phyloP scores from a whole-genome alignment of 345 rosid genomes.

The Litchi chinensis region DNA sequence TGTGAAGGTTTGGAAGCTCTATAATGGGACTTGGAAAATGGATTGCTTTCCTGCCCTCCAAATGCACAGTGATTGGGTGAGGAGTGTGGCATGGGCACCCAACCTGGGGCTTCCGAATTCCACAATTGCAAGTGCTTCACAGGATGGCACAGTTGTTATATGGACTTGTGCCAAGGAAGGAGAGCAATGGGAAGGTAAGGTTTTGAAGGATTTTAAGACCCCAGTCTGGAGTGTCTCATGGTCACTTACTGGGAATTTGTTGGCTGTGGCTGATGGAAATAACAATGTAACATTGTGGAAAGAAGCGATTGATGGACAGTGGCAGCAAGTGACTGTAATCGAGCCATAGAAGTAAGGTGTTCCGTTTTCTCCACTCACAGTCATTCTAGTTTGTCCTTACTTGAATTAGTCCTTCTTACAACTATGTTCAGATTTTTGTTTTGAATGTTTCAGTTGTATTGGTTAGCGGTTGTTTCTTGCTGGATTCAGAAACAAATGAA shows the following conservation, averaged over 20 bases:
- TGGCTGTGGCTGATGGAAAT: constrained; percentile 19
- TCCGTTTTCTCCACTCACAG: background rate
- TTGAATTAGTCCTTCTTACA: background rate
- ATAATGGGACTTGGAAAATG: constrained; percentile 12
- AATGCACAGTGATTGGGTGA: constrained; percentile 18
- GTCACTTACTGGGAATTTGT: constrained; percentile 18
- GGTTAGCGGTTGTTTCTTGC: constrained; percentile 1
- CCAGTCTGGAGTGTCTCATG: constrained; percentile 21
- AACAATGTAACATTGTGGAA: constrained; percentile 18
- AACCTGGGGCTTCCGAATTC: constrained; percentile 23
- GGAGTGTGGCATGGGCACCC: constrained; percentile 23
- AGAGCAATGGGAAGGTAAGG: constrained; percentile 20
- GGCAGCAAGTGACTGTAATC: constrained; percentile 15
- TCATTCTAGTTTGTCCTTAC: background rate
- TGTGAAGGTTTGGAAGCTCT: constrained; percentile 16
- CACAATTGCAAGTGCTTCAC: constrained; percentile 20
- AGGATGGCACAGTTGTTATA: constrained; percentile 20
- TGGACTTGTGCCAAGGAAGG: constrained; percentile 19
- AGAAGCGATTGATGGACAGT: constrained; percentile 19
- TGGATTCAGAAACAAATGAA: background rate
- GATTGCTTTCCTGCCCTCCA: constrained; percentile 21
- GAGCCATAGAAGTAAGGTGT: constrained; percentile 3
- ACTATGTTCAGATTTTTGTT: background rate
- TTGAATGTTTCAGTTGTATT: background rate
- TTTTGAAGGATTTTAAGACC: constrained; percentile 14